phyloP scores from a whole-genome alignment of 176 grass and related monocot genomes.

The Paspalum notatum region DNA sequence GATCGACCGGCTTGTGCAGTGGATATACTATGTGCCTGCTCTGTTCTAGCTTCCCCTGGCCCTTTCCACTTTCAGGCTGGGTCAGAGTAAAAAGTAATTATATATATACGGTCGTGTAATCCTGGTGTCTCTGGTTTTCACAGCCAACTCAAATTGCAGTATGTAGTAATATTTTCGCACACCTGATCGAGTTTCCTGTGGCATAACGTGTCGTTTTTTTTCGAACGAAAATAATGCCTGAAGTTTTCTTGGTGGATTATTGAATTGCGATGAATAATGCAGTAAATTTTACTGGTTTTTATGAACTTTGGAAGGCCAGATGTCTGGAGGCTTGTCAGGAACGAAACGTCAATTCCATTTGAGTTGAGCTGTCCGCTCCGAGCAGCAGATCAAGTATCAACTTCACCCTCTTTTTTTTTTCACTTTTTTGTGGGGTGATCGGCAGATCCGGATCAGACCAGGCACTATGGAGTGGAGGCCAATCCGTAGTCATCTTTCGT shows the following conservation, averaged over 20 bases:
- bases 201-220: neutral
- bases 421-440: neutral
- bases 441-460: neutral
- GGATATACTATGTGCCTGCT: neutral
- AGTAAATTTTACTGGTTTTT: neutral
- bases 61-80: neutral
- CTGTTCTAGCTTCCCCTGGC: neutral
- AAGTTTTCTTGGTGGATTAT: neutral
- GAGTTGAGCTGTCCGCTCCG: constrained; percentile 45
- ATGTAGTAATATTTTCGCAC: neutral
- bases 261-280: neutral
- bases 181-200: neutral
- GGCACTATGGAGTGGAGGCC: neutral
- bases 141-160: neutral
- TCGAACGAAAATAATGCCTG: neutral
- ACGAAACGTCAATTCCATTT: constrained; percentile 29
- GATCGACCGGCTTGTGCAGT: neutral
- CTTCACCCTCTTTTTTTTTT: neutral
- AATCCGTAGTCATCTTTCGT: constrained; percentile 16
- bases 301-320: neutral
- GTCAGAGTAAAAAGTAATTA: neutral
- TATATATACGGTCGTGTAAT: neutral
- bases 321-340: constrained; percentile 12
- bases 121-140: neutral
- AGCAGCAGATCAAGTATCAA: neutral